Conservation (phyloP, 2,329 filamentous ascomycete species). For the Verticillium nubilum region DNA sequence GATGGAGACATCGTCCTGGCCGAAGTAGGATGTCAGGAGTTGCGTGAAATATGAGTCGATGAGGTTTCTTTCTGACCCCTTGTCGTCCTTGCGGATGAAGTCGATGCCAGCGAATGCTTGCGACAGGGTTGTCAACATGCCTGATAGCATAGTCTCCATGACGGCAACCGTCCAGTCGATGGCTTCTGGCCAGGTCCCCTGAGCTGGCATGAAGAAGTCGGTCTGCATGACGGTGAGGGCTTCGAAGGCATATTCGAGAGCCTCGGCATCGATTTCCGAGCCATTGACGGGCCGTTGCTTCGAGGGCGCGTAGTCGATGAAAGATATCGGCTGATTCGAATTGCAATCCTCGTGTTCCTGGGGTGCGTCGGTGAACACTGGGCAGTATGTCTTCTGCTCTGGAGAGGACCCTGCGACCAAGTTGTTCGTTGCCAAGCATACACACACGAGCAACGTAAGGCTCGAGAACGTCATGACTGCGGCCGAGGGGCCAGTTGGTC, state of each 20-base stretch:
- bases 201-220: slow-evolving; percentile 69
- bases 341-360: slow-evolving; percentile 8
- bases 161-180: slow-evolving; percentile 96
- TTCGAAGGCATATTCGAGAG: slow-evolving; percentile 47
- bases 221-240: slow-evolving; percentile 73
- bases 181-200: slow-evolving; percentile 75
- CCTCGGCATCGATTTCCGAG: slow-evolving; percentile 9
- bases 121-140: slow-evolving; percentile 66
- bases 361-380: slow-evolving; percentile 10
- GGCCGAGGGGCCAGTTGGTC: too few species aligned
- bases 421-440: neutral
- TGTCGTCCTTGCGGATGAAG: slow-evolving; percentile 27
- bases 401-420: slow-evolving; percentile 1
- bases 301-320: slow-evolving; percentile 2
- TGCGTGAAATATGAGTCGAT: slow-evolving; percentile 80
- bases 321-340: slow-evolving; percentile 4
- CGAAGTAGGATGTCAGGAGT: slow-evolving; percentile 73
- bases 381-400: slow-evolving; percentile 4
- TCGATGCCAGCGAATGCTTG: slow-evolving; percentile 40
- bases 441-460: neutral
- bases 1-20: slow-evolving; percentile 72
- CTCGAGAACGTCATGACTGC: neutral
- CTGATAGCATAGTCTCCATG: slow-evolving; percentile 71
- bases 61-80: slow-evolving; percentile 64
- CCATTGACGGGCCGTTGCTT: neutral